phyloP scores from a whole-genome alignment of 148 eudicot genomes.

The Silene conica region DNA sequence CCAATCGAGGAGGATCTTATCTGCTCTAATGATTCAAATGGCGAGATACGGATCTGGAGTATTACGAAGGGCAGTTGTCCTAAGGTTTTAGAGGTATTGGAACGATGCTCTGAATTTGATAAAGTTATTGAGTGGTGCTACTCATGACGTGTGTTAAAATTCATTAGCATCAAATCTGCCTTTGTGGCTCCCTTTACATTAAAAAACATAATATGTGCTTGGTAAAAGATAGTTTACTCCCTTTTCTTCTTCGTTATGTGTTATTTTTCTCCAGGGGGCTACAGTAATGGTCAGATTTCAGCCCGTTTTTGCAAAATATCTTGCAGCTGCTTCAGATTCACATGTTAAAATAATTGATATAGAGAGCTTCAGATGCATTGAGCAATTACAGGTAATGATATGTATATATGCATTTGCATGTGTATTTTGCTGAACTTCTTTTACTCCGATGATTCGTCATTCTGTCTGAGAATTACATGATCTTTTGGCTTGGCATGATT shows the following conservation, averaged over 20 bases:
- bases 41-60: constrained; percentile 49
- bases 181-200: not conserved
- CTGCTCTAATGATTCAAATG: constrained; percentile 43
- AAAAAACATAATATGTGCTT: not conserved
- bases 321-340: constrained; percentile 41
- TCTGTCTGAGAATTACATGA: not conserved
- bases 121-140: not conserved
- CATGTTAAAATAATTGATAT: constrained; percentile 31
- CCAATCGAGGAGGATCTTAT: constrained; percentile 47
- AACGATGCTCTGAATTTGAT: not conserved
- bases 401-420: not conserved
- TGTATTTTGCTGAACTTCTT: not conserved
- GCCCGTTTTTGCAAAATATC: constrained; percentile 37
- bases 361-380: constrained; percentile 20
- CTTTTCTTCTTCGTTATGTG: not conserved
- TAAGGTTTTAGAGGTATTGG: constrained; percentile 37
- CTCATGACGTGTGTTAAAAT: not conserved
- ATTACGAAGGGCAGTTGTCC: constrained; percentile 42
- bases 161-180: not conserved
- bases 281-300: constrained; percentile 43
- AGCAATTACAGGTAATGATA: constrained; percentile 28
- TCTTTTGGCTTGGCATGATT: not conserved
- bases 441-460: not conserved
- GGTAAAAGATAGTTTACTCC: not conserved
- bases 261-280: constrained; percentile 31